Evolutionary conservation across 306 rosid genomes (phyloP).

Genomic region (Oemleria cerasiformis): DNA sequence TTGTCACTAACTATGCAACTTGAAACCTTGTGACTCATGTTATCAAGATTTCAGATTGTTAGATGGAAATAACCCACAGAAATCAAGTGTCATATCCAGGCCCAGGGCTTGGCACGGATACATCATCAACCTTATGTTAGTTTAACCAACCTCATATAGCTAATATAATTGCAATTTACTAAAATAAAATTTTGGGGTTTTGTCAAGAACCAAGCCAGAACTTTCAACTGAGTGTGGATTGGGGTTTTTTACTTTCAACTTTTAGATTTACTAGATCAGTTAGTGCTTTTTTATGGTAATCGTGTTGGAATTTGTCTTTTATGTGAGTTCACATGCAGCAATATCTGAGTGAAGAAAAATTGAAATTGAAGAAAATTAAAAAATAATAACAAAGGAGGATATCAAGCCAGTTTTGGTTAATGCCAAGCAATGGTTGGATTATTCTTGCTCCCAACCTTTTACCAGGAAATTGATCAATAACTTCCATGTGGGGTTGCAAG

Average conservation of each 20-base stretch:
- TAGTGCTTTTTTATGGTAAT: not conserved
- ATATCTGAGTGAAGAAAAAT: not conserved
- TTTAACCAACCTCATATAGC: not conserved
- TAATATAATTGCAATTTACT: not conserved
- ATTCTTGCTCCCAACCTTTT: too few relatives aligned
- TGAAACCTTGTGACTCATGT: not conserved
- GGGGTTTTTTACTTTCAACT: not conserved
- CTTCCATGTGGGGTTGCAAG: not conserved
- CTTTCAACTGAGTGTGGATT: not conserved
- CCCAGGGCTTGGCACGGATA: not conserved
- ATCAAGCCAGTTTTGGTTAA: not conserved
- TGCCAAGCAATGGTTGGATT: not conserved
- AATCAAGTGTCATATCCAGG: not conserved
- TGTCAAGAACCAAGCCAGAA: not conserved
- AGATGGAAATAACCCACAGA: not conserved
- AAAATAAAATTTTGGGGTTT: not conserved
- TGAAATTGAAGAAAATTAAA: not conserved
- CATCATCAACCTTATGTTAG: not conserved
- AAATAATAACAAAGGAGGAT: not conserved
- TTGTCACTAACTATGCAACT: not conserved
- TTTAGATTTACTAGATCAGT: not conserved
- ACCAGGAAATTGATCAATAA: not conserved
- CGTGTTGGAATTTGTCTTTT: not conserved
- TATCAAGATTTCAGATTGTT: not conserved
- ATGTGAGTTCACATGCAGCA: not conserved